Conservation (phyloP, 768 basidiomycete species). For the Lepiota venenata region DNA sequence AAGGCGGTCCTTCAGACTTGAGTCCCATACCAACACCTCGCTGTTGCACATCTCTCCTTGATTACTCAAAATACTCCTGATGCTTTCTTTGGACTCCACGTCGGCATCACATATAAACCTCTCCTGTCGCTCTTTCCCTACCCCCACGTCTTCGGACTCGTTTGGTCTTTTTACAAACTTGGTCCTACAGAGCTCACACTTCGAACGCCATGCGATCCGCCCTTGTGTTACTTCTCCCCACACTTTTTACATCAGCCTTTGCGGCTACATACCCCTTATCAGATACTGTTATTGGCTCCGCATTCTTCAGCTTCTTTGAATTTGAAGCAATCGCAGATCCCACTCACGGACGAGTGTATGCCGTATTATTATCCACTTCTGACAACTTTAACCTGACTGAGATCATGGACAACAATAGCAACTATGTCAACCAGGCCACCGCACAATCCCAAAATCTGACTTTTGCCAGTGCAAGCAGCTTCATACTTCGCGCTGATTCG, state of each 20-base stretch:
- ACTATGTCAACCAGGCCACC: slow-evolving; percentile 36
- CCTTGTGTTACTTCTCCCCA: slow-evolving; percentile 1
- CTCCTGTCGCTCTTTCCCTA: neutral
- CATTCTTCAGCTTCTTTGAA: slow-evolving; percentile 46
- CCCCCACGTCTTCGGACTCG: neutral
- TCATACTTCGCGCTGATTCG: slow-evolving; percentile 52
- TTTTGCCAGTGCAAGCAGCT: slow-evolving; percentile 39
- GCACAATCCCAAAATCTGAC: slow-evolving; percentile 50
- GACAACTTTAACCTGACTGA: neutral
- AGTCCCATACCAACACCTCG: neutral
- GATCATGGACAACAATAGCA: slow-evolving; percentile 21
- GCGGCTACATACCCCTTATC: slow-evolving; percentile 30
- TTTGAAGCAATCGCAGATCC: slow-evolving; percentile 53
- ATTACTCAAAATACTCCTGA: neutral
- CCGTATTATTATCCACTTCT: neutral
- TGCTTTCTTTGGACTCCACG: neutral
- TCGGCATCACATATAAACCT: neutral
- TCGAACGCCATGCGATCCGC: neutral
- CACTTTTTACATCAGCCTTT: neutral
- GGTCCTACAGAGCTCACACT: neutral
- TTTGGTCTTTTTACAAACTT: neutral
- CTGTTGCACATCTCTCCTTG: neutral
- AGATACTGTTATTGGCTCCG: slow-evolving; percentile 39
- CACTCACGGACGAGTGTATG: slow-evolving; percentile 62
- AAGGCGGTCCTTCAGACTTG: neutral